These are phyloP conservation scores for Adenanthera pavonina DNA, from an alignment of 306 rosid species.

Conservation along the genomic window DNA sequence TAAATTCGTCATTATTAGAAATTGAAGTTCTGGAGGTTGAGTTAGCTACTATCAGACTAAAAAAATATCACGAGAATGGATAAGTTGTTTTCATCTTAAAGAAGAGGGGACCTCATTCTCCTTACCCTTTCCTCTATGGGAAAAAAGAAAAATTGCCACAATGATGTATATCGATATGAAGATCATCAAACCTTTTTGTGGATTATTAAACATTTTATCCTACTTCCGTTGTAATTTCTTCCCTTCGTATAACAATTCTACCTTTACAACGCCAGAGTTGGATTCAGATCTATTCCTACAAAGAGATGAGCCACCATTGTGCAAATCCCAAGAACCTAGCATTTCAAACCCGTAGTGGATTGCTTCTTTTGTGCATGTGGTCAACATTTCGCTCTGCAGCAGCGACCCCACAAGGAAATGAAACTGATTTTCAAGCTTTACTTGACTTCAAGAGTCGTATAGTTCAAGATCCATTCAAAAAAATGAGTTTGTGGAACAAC, in stretches of 20 bases:
- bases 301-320: constrained; percentile 21
- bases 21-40: background rate
- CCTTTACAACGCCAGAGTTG: background rate
- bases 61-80: background rate
- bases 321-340: background rate
- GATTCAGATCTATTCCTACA: background rate
- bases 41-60: background rate
- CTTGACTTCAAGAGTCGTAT: constrained; percentile 45
- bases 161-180: background rate
- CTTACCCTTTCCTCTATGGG: background rate
- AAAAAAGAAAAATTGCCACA: background rate
- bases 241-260: background rate
- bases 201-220: background rate
- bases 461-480: constrained; percentile 42
- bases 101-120: background rate
- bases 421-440: constrained; percentile 45
- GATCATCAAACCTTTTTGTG: background rate
- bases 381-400: constrained; percentile 5
- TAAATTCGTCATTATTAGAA: background rate
- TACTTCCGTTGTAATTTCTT: background rate
- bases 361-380: constrained; percentile 27
- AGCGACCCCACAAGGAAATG: constrained; percentile 8
- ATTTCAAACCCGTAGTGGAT: constrained; percentile 22
- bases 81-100: background rate
- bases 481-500: constrained; percentile 52